Percentiles rank a stretch among this genome's conserved stretches.
Evolutionary conservation across 1,284 basidiomycete species (phyloP).

Genomic region (Ustilago hordei): DNA sequence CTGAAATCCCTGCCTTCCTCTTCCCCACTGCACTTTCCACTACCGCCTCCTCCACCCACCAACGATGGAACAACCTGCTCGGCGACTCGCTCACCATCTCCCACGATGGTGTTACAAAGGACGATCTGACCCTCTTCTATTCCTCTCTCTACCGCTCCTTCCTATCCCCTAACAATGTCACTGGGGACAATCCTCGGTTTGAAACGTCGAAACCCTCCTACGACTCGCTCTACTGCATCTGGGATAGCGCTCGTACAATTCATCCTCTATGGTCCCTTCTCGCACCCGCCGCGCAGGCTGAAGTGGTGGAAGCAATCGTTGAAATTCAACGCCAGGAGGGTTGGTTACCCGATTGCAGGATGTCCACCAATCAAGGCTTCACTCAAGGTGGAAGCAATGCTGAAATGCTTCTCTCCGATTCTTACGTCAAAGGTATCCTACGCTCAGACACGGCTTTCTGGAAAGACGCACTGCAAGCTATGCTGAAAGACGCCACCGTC

Average conservation of each 20-base stretch:
- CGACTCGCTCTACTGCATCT: conserved; percentile 77
- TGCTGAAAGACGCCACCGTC: conserved; percentile 55
- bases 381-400: conserved; percentile 58
- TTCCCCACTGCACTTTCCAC: conserved; percentile 12
- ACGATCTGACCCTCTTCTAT: conserved; percentile 73
- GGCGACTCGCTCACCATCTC: conserved; percentile 18
- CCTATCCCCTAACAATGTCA: conserved; percentile 78
- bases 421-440: conserved; percentile 63
- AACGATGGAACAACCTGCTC: conserved; percentile 34
- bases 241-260: conserved; percentile 69
- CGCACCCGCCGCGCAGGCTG: conserved; percentile 25
- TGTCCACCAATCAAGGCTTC: conserved; percentile 70
- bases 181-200: conserved; percentile 79
- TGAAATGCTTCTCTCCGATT: conserved; percentile 65
- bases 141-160: conserved; percentile 76
- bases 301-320: conserved; percentile 55
- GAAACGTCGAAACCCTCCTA: conserved; percentile 76
- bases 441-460: conserved; percentile 44
- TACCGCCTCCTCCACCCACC: conserved; percentile 9
- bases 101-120: conserved; percentile 16
- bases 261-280: conserved; percentile 40
- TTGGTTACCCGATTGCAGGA: conserved; percentile 46
- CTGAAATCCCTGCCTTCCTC: conserved; percentile 30
- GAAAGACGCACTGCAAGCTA: conserved; percentile 55
- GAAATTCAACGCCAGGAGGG: conserved; percentile 75